Conservation (phyloP, 2,329 filamentous ascomycete species). For the Graphiopsis chlorocephala region DNA sequence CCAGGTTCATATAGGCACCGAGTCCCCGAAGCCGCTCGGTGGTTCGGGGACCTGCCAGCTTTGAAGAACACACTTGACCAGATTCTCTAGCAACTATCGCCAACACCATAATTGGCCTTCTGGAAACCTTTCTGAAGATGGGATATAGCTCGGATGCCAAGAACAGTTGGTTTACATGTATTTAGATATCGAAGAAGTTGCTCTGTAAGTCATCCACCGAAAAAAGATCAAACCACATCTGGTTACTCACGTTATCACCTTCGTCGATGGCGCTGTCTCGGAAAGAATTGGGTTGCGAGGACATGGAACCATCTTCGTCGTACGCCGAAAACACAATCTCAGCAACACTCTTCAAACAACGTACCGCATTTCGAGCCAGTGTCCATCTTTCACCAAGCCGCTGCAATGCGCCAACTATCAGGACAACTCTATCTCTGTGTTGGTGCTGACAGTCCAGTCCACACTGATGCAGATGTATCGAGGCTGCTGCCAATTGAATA, state of each 20-base stretch:
- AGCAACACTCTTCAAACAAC: conserved; percentile 73
- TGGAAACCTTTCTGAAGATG: background rate
- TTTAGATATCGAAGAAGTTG: background rate
- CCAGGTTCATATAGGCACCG: background rate
- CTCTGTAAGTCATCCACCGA: background rate
- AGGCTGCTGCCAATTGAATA: conserved; percentile 79
- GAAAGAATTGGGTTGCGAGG: background rate
- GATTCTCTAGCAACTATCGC: background rate
- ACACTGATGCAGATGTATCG: conserved; percentile 38
- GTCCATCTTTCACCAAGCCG: conserved; percentile 68
- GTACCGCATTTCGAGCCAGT: conserved; percentile 66
- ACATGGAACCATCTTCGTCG: background rate
- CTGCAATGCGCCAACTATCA: conserved; percentile 75
- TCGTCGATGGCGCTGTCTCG: conserved; percentile 2
- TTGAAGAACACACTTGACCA: background rate
- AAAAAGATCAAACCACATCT: conserved; percentile 11
- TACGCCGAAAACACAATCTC: conserved; percentile 52
- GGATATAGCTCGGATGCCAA: background rate
- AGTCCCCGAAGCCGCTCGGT: background rate
- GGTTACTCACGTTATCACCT: background rate
- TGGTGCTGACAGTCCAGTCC: conserved; percentile 62
- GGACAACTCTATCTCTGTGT: conserved; percentile 65
- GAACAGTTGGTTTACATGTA: background rate
- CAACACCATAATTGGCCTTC: background rate
- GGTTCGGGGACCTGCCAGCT: background rate